Evolutionary conservation across 441 rosid species (phyloP), one percentile per base, ranked within the genome.

Genomic region (Erodium chrysanthum): DNA sequence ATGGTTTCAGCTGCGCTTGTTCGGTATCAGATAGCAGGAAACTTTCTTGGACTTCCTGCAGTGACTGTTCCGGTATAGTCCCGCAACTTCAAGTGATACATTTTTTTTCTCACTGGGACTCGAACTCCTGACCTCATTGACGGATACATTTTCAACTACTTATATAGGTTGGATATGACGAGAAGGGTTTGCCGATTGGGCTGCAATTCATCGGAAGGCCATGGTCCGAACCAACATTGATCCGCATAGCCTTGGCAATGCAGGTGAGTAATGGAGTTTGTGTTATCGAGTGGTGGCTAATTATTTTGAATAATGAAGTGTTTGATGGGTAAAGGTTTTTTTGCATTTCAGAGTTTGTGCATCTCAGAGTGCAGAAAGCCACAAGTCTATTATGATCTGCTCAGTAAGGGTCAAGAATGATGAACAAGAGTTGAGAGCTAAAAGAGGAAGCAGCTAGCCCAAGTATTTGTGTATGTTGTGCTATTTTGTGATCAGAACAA

Each of bases 151-250:
- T 10, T 0, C 2, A 3, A 46, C 9, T 12, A 12, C 17, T 46
- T 17, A 46, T 12, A 58, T 54, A 88, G 95, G 84, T 88, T 35
- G 91, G 95, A 78, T 88, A 86, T 73, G 95, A 88, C 77, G 70
- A 73, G 22, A 76, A 64, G 22, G 87, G 91, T 3, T 68, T 88
- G 78, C 95, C 95, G 1, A 84, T 88, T 33, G 90, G 95, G 31
- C 84, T 88, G 42, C 95, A 88, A 59, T 85, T 88, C 60, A 85
- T 86, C 0, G 95, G 95, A 67, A 85, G 68, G 78, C 95, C 95
- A 15, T 86, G 95, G 95, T 86, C 88, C 23, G 95, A 88, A 58
- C 48, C 91, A 14, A 86, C 87, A 23, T 54, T 86, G 60, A 74
- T 88, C 69, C 87, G 81, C 2, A 54, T 85, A 60, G 90, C 90